Evolutionary conservation across 2,329 filamentous ascomycete species (phyloP).

Genomic region (Fusarium sarcochroum): DNA sequence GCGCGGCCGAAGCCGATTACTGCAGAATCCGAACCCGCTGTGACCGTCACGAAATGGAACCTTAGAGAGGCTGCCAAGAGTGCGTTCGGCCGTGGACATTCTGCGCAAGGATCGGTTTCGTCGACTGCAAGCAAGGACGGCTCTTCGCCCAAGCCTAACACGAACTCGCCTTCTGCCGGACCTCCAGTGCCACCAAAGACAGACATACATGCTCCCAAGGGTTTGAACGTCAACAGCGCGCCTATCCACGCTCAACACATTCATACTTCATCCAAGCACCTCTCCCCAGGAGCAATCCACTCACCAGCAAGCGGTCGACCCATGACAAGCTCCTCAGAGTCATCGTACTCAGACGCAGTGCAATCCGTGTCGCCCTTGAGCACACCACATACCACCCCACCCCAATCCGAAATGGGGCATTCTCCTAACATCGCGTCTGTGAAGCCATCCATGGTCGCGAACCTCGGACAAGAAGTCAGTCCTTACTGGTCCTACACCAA

Average conservation of each 20-base stretch:
- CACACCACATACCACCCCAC: constrained; percentile 58
- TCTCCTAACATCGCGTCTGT: constrained; percentile 33
- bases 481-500: constrained; percentile 43
- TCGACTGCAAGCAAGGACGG: constrained; percentile 33
- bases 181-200: constrained; percentile 17
- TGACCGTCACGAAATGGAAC: constrained; percentile 51
- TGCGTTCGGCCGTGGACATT: constrained; percentile 47
- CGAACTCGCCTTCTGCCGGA: constrained; percentile 29
- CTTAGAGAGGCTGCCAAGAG: constrained; percentile 55
- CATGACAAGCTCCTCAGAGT: constrained; percentile 54
- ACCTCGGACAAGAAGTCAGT: constrained; percentile 27
- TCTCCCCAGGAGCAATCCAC: constrained; percentile 6
- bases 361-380: constrained; percentile 54
- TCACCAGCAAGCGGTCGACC: constrained; percentile 29
- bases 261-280: constrained; percentile 23
- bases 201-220: neutral
- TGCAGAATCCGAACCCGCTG: constrained; percentile 28
- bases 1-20: constrained; percentile 42
- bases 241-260: constrained; percentile 9
- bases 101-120: constrained; percentile 28
- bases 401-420: constrained; percentile 57
- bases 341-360: constrained; percentile 57
- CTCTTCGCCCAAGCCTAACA: constrained; percentile 3
- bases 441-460: constrained; percentile 20
- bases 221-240: neutral